phyloP scores from a whole-genome alignment of 164 flowering plant genomes.

The Litsea cubeba region DNA sequence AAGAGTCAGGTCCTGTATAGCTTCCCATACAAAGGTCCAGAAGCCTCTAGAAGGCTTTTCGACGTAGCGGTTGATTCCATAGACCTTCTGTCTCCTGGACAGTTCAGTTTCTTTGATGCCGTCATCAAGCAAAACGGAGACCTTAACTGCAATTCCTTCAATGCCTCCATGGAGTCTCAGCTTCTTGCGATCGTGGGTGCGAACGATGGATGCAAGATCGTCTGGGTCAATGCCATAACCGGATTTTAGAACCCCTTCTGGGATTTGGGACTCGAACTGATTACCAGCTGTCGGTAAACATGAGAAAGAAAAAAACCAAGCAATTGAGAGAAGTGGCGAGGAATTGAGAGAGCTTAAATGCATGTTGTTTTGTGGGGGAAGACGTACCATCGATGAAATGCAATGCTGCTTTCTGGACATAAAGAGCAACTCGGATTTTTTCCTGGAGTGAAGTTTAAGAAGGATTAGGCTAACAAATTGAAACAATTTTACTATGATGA shows the following conservation, averaged over 20 bases:
- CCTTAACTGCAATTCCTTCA: slow-evolving; percentile 33
- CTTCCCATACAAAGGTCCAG: slow-evolving; percentile 47
- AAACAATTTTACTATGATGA: neutral
- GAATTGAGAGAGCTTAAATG: neutral
- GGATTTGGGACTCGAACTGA: slow-evolving; percentile 18
- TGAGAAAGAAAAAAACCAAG: too few species aligned
- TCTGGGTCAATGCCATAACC: slow-evolving; percentile 35
- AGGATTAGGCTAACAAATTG: neutral
- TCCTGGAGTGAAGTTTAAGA: slow-evolving; percentile 21
- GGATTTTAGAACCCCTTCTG: slow-evolving; percentile 27
- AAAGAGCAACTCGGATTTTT: slow-evolving; percentile 33
- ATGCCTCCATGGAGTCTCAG: slow-evolving; percentile 27
- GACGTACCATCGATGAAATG: slow-evolving; percentile 42
- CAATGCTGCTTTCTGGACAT: slow-evolving; percentile 41
- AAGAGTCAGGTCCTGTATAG: slow-evolving; percentile 45
- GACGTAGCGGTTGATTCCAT: slow-evolving; percentile 35
- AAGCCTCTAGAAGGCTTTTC: slow-evolving; percentile 44
- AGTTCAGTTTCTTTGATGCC: slow-evolving; percentile 30
- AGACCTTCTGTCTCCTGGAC: slow-evolving; percentile 27
- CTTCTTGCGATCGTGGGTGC: slow-evolving; percentile 25
- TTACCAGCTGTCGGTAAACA: slow-evolving; percentile 21
- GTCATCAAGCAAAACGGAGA: slow-evolving; percentile 23
- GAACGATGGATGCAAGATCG: slow-evolving; percentile 39
- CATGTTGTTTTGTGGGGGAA: neutral
- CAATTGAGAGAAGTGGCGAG: neutral